phyloP scores from a whole-genome alignment of 768 basidiomycete genomes.

The Tylopilus vinaceipallidus region DNA sequence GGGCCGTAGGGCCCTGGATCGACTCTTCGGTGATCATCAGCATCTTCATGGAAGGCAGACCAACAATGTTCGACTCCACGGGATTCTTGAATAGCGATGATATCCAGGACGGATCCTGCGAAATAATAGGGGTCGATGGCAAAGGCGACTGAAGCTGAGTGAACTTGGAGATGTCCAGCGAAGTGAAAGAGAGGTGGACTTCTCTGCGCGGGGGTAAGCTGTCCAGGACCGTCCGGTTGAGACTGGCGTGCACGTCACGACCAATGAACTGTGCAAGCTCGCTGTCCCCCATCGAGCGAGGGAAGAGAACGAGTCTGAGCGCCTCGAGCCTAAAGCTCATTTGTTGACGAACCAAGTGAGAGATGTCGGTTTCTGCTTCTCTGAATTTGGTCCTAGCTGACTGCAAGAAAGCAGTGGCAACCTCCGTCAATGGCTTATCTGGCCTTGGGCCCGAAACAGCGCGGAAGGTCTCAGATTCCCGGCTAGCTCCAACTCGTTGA shows the following conservation, averaged over 20 bases:
- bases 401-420: constrained; percentile 81
- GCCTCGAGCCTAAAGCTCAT: constrained; percentile 67
- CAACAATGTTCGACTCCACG: constrained; percentile 71
- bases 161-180: constrained; percentile 74
- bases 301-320: constrained; percentile 73
- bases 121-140: constrained; percentile 36
- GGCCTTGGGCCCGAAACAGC: constrained; percentile 70
- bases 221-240: constrained; percentile 61
- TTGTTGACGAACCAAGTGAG: constrained; percentile 65
- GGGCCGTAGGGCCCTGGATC: constrained; percentile 36
- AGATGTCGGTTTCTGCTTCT: constrained; percentile 59
- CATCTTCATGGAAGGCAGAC: constrained; percentile 80
- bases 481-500: constrained; percentile 73
- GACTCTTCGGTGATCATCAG: constrained; percentile 73
- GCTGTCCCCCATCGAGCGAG: constrained; percentile 72
- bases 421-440: constrained; percentile 77
- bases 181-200: constrained; percentile 68
- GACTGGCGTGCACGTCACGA: constrained; percentile 62
- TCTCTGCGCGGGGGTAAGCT: constrained; percentile 54
- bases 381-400: constrained; percentile 71
- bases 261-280: constrained; percentile 78
- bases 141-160: constrained; percentile 56
- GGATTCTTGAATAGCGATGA: constrained; percentile 56
- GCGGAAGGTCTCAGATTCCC: constrained; percentile 77
- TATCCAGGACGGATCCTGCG: constrained; percentile 59